Evolutionary conservation across 2,329 filamentous ascomycete genomes (phyloP), one percentile per base, ranked within the genome.

Genomic region (Colletotrichum zoysiae): DNA sequence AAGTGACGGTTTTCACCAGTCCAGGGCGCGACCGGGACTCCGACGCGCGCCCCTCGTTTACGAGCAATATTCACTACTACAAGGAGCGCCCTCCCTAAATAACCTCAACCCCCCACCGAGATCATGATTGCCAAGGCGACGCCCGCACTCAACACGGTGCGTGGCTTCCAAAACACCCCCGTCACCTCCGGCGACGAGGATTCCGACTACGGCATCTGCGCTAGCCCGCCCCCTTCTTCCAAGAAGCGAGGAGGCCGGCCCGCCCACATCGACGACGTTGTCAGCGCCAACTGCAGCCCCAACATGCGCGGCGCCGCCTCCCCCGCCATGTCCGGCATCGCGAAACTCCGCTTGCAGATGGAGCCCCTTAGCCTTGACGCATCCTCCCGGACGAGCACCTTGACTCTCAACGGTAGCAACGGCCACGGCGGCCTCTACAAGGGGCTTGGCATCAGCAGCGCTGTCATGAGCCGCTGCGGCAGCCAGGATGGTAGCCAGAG

Each of bases 321-420:
- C 23, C 87, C 88, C 14, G 86, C 84, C 60, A 78, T 90, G 40
- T 91, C 92, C 71, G 95, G 94, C 59, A 95, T 98, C 76, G 93
- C 93, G 78, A 93, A 92, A 76, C 84, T 98, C 77, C 94, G 94
- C 79, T 86, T 92, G 79, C 92, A 96, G 78, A 86, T 97, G 70
- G 95, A 97, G 73, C 90, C 91, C 2, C 84, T 98, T 65, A 93
- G 88, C 77, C 85, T 97, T 18, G 88, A 90, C 73, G 82, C 77
- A 26, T 82, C 81, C 57, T 86, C 89, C 3, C 87, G 87, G 57
- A 86, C 86, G 60, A 88, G 84, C 75, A 90, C 88, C 44, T 84
- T 88, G 77, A 87, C 87, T 26, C 88, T 84, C 74, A 86, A 81
- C 76, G 86, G 84, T 77, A 88, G 86, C 76, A 80, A 35, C 78